Percentiles rank a stretch among this genome's conserved stretches.
Conservation (phyloP, 202 grass and related monocot species). For the Alloteropsis angusta region DNA sequence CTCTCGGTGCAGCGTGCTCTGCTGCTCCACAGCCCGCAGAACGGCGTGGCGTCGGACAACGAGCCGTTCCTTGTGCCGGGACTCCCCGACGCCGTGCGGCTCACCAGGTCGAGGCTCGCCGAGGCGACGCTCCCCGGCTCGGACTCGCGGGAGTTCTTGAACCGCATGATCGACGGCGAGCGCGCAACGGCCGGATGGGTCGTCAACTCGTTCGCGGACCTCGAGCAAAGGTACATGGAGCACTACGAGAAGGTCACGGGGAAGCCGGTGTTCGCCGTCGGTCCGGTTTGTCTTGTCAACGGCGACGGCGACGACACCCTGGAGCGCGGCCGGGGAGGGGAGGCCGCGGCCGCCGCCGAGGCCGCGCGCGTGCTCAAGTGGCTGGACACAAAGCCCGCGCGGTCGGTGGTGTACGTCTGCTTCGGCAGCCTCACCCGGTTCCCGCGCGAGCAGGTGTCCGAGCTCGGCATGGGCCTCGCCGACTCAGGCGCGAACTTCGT, state of each 20-base stretch:
- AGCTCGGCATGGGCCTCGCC: conserved; percentile 46
- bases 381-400: conserved; percentile 42
- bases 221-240: conserved; percentile 40
- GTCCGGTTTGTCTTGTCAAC: conserved; percentile 48
- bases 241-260: conserved; percentile 46
- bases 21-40: conserved; percentile 32
- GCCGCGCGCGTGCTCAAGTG: conserved; percentile 28
- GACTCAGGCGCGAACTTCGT: conserved; percentile 42
- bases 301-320: conserved; percentile 24
- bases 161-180: conserved; percentile 35
- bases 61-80: conserved; percentile 52
- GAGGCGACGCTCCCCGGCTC: conserved; percentile 46
- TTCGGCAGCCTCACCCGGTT: conserved; percentile 52
- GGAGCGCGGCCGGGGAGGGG: conserved; percentile 28
- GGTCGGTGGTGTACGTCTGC: conserved; percentile 60
- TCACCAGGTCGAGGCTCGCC: conserved; percentile 40
- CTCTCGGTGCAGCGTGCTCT: conserved; percentile 42
- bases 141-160: conserved; percentile 29
- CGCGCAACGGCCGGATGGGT: conserved; percentile 49
- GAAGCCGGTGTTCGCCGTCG: conserved; percentile 43
- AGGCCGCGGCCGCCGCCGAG: background rate
- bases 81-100: conserved; percentile 33
- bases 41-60: background rate
- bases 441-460: conserved; percentile 32
- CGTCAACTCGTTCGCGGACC: conserved; percentile 52